Evolutionary conservation across 1,139 yeast species (phyloP).

Genomic region (Geotrichum restrictum): DNA sequence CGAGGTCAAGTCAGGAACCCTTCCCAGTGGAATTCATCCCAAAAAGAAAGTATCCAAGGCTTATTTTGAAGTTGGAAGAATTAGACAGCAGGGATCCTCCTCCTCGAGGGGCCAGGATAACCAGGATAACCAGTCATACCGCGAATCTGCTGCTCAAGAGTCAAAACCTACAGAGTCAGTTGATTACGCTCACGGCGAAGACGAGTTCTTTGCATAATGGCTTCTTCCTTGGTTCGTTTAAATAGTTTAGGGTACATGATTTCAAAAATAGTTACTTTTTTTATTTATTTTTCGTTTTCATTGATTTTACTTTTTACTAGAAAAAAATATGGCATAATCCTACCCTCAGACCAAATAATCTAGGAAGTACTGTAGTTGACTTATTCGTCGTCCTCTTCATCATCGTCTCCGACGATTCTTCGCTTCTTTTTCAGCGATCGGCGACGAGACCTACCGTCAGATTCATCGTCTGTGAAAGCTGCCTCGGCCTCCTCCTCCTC

Average conservation of each 20-base stretch:
- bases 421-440: constrained; percentile 32
- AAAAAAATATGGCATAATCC: background rate
- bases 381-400: constrained; percentile 37
- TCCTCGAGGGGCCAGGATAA: background rate
- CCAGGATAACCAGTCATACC: constrained; percentile 8
- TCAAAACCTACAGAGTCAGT: constrained; percentile 12
- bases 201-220: constrained; percentile 19
- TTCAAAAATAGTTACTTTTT: too few relatives aligned
- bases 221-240: background rate
- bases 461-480: constrained; percentile 14
- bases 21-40: constrained; percentile 26
- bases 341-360: background rate
- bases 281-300: background rate
- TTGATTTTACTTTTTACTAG: background rate
- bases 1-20: constrained; percentile 27
- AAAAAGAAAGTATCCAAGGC: constrained; percentile 23
- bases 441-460: constrained; percentile 17
- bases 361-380: background rate
- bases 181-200: constrained; percentile 12
- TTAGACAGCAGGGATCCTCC: constrained; percentile 10
- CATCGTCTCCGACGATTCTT: constrained; percentile 56
- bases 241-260: too few relatives aligned
- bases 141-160: constrained; percentile 5
- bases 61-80: constrained; percentile 22
- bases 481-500: constrained; percentile 40